Conservation (phyloP, 106 monocot genomes). For the Apostasia ramifera region DNA sequence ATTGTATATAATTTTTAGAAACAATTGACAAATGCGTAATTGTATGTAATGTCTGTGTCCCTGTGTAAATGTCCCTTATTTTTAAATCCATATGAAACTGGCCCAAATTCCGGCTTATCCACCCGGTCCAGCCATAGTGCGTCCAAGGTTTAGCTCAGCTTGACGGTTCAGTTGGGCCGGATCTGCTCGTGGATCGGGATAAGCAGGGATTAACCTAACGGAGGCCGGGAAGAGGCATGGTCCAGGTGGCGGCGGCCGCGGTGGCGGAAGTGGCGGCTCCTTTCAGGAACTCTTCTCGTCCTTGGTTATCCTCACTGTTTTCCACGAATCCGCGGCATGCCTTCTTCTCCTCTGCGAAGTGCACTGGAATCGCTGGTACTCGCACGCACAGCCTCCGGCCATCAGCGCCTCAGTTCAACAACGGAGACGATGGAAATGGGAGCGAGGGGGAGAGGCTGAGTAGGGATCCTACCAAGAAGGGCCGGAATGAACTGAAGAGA, state of each 20-base stretch:
- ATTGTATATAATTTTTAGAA: too few species aligned
- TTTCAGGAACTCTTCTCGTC: neutral
- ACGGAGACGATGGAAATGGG: neutral
- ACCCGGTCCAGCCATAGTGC: too few species aligned
- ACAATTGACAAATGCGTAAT: too few species aligned
- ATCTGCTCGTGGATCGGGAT: too few species aligned
- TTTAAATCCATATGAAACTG: too few species aligned
- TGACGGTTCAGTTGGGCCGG: too few species aligned
- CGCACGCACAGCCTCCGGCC: constrained; percentile 24
- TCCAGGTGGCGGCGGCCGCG: constrained; percentile 3
- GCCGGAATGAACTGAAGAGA: constrained; percentile 83
- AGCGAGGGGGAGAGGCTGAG: neutral
- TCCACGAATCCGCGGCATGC: neutral
- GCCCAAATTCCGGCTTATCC: too few species aligned
- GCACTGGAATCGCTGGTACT: neutral
- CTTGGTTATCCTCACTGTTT: constrained; percentile 2
- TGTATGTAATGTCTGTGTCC: too few species aligned
- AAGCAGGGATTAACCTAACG: too few species aligned
- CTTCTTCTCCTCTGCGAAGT: constrained; percentile 10
- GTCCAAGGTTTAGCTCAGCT: too few species aligned
- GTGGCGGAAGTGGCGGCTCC: constrained; percentile 9
- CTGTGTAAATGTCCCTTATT: too few species aligned
- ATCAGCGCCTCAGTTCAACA: constrained; percentile 2
- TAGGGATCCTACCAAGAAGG: constrained; percentile 30
- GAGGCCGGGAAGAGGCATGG: constrained; percentile 16